These are phyloP conservation scores for Yamadazyma membranifaciens DNA, from an alignment of 1,139 yeast species.

Conservation along the genomic window DNA sequence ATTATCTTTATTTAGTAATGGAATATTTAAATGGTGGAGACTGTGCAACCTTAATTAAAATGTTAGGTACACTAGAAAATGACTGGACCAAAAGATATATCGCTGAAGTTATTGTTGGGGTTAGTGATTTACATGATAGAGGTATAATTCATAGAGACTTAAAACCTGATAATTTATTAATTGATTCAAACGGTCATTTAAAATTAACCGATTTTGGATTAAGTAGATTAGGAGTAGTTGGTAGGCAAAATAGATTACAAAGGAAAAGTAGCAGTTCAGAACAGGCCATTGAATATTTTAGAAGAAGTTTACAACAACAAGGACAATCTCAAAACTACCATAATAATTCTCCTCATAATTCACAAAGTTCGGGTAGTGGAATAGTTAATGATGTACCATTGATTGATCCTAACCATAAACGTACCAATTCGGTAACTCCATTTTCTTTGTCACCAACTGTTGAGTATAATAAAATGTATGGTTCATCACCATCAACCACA, in stretches of 20 bases:
- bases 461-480: constrained; percentile 28
- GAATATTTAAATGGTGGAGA: constrained; percentile 97
- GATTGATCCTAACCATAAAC: constrained; percentile 28
- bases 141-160: constrained; percentile 94
- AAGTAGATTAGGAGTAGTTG: constrained; percentile 83
- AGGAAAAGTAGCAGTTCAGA: constrained; percentile 47
- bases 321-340: constrained; percentile 10
- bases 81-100: constrained; percentile 87
- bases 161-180: constrained; percentile 90
- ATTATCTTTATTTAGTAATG: constrained; percentile 89
- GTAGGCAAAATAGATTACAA: constrained; percentile 60
- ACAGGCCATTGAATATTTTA: constrained; percentile 42
- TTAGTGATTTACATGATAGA: constrained; percentile 79
- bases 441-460: constrained; percentile 48
- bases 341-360: constrained; percentile 3
- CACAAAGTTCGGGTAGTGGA: constrained; percentile 1
- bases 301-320: constrained; percentile 26
- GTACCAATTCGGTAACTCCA: constrained; percentile 44
- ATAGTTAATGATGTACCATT: constrained; percentile 24
- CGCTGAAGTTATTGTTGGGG: constrained; percentile 89
- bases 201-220: constrained; percentile 95
- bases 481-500: constrained; percentile 10
- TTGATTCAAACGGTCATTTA: constrained; percentile 83
- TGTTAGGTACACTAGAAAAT: constrained; percentile 76
- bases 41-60: constrained; percentile 80